Evolutionary conservation across 208 protist genomes (phyloP), one percentile per base, ranked within the genome.

Genomic region (Angomonas deanei): DNA sequence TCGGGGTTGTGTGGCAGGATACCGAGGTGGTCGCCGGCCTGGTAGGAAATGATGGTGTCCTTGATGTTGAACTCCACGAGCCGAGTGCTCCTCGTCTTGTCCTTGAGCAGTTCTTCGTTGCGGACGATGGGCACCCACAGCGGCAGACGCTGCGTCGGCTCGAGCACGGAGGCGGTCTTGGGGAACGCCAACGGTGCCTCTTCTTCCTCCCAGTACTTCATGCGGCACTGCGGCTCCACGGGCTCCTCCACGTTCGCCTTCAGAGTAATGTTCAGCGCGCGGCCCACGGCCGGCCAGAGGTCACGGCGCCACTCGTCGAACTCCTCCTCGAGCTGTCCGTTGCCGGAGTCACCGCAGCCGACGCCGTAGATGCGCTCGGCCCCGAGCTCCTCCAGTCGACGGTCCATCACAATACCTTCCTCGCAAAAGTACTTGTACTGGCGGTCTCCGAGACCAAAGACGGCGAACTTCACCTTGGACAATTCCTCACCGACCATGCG

Each of bases 11-110:
- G 74, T n/a, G 97, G 86, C 54, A 93, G 87, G 19, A 98, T 82
- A 47, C 90, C 97, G 3, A 98, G 68, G 76, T 98, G 96, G 73
- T 98, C 97, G 21, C 97, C 97, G 11, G 92, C 87, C 66, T 97
- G 84, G 76, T 94, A 94, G 28, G 88, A 92, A 38, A 97, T 92
- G 64, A 92, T 91, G 6, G 86, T 92, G 46, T 78, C 77, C 23
- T 30, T 59, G 38, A 96, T 82, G 68, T 82, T 79, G 46, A 98
- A 85, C 33, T 96, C 91, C 31, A 98, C 87, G 54, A 76, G 82
- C 4, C 77, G 77, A 60, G 92, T 97, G 31, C 86, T 94, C 49
- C 92, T 80, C 59, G 23, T 32, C 13, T 26, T 33, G 24, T 53
- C 47, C n/a, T 68, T 63, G 24, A 96, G 77, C 13, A 96, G 75